phyloP scores from a whole-genome alignment of 371 early-diverging fungal species.

The Umbelopsis sp. region DNA sequence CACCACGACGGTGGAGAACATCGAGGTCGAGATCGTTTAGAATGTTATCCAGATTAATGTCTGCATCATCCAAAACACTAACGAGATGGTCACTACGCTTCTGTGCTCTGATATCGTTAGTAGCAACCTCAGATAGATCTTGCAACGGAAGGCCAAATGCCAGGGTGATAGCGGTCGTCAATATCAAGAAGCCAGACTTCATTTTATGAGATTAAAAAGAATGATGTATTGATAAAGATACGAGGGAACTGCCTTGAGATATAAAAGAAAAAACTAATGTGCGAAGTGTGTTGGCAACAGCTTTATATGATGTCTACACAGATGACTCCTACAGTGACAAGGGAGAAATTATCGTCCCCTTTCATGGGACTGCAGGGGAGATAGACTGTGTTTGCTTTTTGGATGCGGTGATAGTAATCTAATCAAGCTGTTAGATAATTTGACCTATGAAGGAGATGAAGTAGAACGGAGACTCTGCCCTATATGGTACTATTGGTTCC shows the following conservation, averaged over 20 bases:
- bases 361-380: background rate
- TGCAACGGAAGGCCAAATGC: background rate
- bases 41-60: background rate
- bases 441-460: background rate
- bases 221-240: background rate
- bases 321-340: conserved; percentile 1
- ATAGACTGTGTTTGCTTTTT: background rate
- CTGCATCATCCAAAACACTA: background rate
- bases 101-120: too few species aligned
- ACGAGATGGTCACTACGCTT: too few species aligned
- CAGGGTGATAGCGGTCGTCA: conserved; percentile 9
- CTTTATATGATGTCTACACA: background rate
- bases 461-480: background rate
- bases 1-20: background rate
- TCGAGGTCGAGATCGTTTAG: background rate
- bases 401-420: conserved; percentile 15
- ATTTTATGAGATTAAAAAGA: background rate
- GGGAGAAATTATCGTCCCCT: background rate
- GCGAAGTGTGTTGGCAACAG: too few species aligned
- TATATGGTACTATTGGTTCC: background rate
- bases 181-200: background rate
- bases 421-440: conserved; percentile 7
- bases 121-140: background rate
- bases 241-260: conserved; percentile 14
- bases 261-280: too few species aligned